Evolutionary conservation across 495 filamentous ascomycete species (phyloP), one percentile per base, ranked within the genome.

Genomic region (Hypoxylon fragiforme): DNA sequence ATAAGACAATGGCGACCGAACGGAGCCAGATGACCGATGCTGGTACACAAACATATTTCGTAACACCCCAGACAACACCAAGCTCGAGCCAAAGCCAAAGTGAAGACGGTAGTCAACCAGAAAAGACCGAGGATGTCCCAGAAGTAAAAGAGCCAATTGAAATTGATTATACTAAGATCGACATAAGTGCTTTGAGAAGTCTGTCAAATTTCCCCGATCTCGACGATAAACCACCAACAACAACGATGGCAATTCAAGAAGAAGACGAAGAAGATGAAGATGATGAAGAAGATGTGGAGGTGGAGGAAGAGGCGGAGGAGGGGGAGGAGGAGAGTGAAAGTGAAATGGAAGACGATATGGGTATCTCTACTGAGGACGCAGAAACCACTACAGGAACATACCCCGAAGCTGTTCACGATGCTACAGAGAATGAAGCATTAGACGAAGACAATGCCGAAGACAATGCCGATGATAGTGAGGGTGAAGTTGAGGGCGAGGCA

Each of bases 21-120:
- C 71, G 79, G 37, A 84, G 80, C 5, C 84, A 86, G 49, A 84
- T 83, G 43, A 81, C 76, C 16, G 83, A 86, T 34, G 72, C 73
- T 8, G 70, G 65, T 39, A 78, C 76, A 1, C 76, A 80, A 61
- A 85, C 83, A 1, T 55, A 83, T 71, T 50, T 76, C 59, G 68
- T 78, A 58, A 81, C 75, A 26, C 70, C 75, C 7, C 74, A 71
- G 43, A 79, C 75, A 7, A 77, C 65, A 3, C 74, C 74, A 32
- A 45, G 51, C 14, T 59, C 57, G 13, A 80, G 75, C 60, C 71
- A 74, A 48, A 65, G 69, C 60, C 73, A 76, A 57, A 76, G 74
- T 38, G 73, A 73, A 45, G 73, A 74, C 44, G 74, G 73, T 11
- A 69, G 70, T 36, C 71, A 71, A 22, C 57, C 36, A 19, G 60